Base-by-base conservation (phyloP, 257 asterid species). In the Voacanga thouarsii region DNA sequence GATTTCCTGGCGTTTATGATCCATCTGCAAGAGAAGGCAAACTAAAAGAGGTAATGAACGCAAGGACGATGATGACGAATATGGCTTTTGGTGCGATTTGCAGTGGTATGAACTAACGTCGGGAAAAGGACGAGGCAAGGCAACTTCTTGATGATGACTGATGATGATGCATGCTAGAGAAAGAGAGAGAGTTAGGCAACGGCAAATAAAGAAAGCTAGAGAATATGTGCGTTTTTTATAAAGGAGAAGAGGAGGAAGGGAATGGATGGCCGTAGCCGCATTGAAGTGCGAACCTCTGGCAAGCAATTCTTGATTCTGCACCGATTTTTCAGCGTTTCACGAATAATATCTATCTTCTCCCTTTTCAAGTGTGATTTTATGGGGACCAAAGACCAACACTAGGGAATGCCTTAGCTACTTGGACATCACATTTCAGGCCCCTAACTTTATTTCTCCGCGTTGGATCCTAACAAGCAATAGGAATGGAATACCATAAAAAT, bases 271-370 rank as follows among this genome's bases (percentile, higher is more conserved):
- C 70, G 69, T 77, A 50, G 69, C 79, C 56, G 83, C 82, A 56
- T 81, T 65, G 83, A 81, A 82, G 83, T 75, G 84, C 86, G 85
- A 82, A 82, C 84, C 84, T 80, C 57, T 1, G 60, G 47, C 74
- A 82, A 74, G 80, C 83, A 59, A 49, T 79, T 26, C 16, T 76
- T 80, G 80, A 79, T 85, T 85, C n/a, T 55, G 61, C 9, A 4
- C 24, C 2, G 61, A 55, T 21, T 53, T 55, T 16, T 51, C 24
- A 18, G 19, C 24, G 61, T 6, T 55, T 21, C 61, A 55, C n/a
- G 24, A 55, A 21, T 15, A 53, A 16, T 18, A 53, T 43, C 9
- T 43, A 43, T 43, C 47, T 43, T 43, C 47, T 33, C 37, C 37
- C 37, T 33, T 33, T 43, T 43, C 0, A 43, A 43, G 9, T 4